Evolutionary conservation across 352 stramenopile species (phyloP).

Genomic region (Plasmopara halstedii): DNA sequence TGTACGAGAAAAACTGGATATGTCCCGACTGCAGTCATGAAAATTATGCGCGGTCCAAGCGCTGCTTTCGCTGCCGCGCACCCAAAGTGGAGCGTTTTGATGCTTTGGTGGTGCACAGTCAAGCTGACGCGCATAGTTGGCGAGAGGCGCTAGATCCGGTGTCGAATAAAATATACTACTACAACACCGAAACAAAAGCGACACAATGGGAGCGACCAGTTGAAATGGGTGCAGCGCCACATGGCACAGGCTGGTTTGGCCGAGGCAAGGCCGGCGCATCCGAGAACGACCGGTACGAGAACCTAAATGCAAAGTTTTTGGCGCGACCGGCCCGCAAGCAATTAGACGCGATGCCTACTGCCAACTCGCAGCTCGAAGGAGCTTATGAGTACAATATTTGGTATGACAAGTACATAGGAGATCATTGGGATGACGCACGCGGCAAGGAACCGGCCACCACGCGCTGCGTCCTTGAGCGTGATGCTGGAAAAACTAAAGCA

Average conservation of each 20-base stretch:
- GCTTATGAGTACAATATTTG: slow-evolving; percentile 95
- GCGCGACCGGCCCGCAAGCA: slow-evolving; percentile 84
- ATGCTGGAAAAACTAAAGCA: slow-evolving; percentile 89
- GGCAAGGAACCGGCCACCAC: slow-evolving; percentile 82
- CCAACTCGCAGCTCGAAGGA: slow-evolving; percentile 84
- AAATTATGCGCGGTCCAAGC: slow-evolving; percentile 74
- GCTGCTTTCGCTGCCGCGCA: slow-evolving; percentile 77
- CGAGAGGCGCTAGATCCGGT: slow-evolving; percentile 85
- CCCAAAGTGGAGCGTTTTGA: slow-evolving; percentile 57
- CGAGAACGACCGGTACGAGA: slow-evolving; percentile 69
- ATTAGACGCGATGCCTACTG: slow-evolving; percentile 80
- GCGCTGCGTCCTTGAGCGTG: slow-evolving; percentile 73
- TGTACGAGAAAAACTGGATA: slow-evolving; percentile 88
- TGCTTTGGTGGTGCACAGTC: slow-evolving; percentile 48
- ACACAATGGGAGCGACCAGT: slow-evolving; percentile 87
- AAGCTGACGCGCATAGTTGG: slow-evolving; percentile 62
- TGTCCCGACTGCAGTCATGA: slow-evolving; percentile 78
- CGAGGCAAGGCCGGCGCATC: slow-evolving; percentile 75
- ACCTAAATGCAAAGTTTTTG: slow-evolving; percentile 81
- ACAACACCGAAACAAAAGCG: slow-evolving; percentile 79
- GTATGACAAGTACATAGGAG: slow-evolving; percentile 91
- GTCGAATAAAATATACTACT: slow-evolving; percentile 93
- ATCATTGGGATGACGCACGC: slow-evolving; percentile 83
- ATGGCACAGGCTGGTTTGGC: slow-evolving; percentile 90
- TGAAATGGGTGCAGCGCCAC: slow-evolving; percentile 87